Conservation (phyloP, 169 alveolate species). For the Eimeria sp. region DNA sequence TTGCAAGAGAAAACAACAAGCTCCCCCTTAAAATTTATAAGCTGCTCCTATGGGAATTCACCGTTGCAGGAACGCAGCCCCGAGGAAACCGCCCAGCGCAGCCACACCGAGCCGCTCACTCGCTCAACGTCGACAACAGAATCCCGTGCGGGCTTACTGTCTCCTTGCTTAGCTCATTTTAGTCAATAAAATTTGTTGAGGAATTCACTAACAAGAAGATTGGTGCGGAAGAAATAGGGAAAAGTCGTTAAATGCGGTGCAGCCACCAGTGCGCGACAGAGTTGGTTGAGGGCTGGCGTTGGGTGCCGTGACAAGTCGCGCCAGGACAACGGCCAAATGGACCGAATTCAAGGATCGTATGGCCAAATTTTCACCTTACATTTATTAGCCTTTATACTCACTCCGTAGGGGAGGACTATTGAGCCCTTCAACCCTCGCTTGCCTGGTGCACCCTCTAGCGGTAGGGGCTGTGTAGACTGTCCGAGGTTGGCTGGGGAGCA, state of each 20-base stretch:
- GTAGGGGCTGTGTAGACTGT: background rate
- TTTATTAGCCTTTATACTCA: background rate
- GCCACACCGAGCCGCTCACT: slow-evolving; percentile 59
- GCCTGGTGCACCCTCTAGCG: background rate
- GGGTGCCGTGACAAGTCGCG: background rate
- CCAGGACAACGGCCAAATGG: background rate
- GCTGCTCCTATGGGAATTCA: background rate
- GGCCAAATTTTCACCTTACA: background rate
- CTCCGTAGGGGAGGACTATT: background rate
- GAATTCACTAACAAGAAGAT: background rate
- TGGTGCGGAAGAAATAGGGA: background rate
- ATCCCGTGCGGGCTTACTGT: background rate
- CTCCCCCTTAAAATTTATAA: background rate
- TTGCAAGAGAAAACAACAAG: background rate
- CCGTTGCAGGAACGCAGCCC: slow-evolving; percentile 10
- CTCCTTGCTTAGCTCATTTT: background rate
- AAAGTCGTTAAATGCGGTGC: background rate
- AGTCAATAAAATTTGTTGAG: background rate
- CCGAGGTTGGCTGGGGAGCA: too few relatives aligned
- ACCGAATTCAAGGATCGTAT: background rate
- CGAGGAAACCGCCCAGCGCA: slow-evolving; percentile 26
- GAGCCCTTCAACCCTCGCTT: background rate
- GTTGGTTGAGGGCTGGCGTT: background rate
- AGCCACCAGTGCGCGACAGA: slow-evolving; percentile 8
- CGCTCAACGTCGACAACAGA: background rate